phyloP scores from a whole-genome alignment of 305 asterid species.

The Caryopteris hybrid region DNA sequence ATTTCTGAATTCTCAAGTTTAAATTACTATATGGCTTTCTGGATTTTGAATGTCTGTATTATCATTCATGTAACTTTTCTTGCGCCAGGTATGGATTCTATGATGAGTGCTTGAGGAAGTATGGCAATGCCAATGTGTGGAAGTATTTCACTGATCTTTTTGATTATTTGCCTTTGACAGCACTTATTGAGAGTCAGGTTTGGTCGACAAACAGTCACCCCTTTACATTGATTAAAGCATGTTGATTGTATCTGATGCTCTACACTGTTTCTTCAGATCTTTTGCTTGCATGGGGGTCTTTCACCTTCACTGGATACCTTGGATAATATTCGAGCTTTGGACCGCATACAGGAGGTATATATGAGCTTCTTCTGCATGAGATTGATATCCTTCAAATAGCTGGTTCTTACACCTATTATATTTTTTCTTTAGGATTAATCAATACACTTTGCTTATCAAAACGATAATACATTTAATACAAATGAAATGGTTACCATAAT shows the following conservation, averaged over 20 bases:
- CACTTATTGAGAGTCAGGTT: slow-evolving; percentile 99
- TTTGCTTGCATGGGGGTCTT: slow-evolving; percentile 97
- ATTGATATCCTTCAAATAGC: not conserved
- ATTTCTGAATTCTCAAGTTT: not conserved
- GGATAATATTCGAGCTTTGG: slow-evolving; percentile 81
- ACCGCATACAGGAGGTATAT: slow-evolving; percentile 87
- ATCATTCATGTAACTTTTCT: slow-evolving; percentile 23
- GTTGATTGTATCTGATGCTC: slow-evolving; percentile 18
- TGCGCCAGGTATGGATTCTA: slow-evolving; percentile 78
- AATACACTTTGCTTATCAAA: not conserved
- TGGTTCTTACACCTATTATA: not conserved
- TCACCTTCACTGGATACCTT: slow-evolving; percentile 93
- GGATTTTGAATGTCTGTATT: slow-evolving; percentile 13
- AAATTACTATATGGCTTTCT: not conserved
- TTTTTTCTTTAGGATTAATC: not conserved
- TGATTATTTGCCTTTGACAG: slow-evolving; percentile 93
- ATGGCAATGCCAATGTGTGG: slow-evolving; percentile 98
- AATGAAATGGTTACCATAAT: not conserved
- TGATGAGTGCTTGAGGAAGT: slow-evolving; percentile 95
- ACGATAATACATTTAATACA: not conserved
- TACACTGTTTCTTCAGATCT: slow-evolving; percentile 41
- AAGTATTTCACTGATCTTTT: slow-evolving; percentile 93
- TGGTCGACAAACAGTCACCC: slow-evolving; percentile 23
- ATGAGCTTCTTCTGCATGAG: not conserved
- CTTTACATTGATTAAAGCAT: not conserved